Base-by-base conservation (phyloP, 2,329 filamentous ascomycete species). In the Sclerotinia nivalis region DNA sequence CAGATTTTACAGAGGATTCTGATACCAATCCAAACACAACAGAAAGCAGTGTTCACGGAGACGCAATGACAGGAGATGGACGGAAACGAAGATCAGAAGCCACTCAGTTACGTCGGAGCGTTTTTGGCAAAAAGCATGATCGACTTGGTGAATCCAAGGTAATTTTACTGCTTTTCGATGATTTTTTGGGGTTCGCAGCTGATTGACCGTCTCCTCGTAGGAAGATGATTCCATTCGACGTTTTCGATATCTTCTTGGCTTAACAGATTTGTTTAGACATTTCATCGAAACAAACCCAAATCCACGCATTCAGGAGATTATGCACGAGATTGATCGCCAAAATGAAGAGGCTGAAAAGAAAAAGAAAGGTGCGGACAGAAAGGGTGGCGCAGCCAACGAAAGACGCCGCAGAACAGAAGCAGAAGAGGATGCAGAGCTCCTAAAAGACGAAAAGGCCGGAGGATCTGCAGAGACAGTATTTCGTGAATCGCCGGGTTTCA, bases 221-320 rank as follows among this genome's bases (percentile, higher is more conserved):
- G 95, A 97, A 83, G 93, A 97, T 84, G 95, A 98, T 78, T 96
- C 93, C 0, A 93, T 98, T 78, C 89, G 95, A 75, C 87, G 96
- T 79, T 99, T 99, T 80, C 90, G 93, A 73, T 99, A 99, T 80
- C 87, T 99, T 1, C 87, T 99, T 20, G 96, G 96, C 37, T 85
- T 99, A 66, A 99, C 96, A 22, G 96, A 99, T 78, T 85, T 99
- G 28, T 99, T 99, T 84, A 93, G 96, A 74, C 96, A 99, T 82
- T 99, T 99, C 81, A 99, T 99, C 82, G 94, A 98, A 79, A 93
- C 93, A 12, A 99, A 97, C 78, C 95, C 94, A 7, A 94, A 99
- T 78, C 95, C 96, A 22, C 93, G 92, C 76, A 96, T 98, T 77
- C 92, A 95, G 76, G 92, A 97, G 70, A 93, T 97, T 75, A 96